Evolutionary conservation across 371 early-diverging fungal genomes (phyloP).

Genomic region (Sporodiniella umbellata): DNA sequence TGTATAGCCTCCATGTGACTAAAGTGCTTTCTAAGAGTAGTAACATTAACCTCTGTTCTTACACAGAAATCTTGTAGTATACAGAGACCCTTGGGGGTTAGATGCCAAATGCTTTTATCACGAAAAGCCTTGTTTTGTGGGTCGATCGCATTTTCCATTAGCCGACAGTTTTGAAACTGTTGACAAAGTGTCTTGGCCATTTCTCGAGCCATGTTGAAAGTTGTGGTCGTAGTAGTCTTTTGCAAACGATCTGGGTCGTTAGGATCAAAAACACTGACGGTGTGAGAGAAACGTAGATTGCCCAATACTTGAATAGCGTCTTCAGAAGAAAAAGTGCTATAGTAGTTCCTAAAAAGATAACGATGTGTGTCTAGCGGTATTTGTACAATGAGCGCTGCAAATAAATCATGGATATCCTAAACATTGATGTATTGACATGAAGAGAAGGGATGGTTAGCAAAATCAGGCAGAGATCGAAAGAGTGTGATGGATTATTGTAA

Average conservation of each 20-base stretch:
- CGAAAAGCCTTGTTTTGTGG: slow-evolving; percentile 48
- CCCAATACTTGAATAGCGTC: slow-evolving; percentile 56
- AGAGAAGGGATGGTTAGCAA: no score
- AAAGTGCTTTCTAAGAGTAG: slow-evolving; percentile 27
- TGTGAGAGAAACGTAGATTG: slow-evolving; percentile 52
- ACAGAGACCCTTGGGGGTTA: slow-evolving; percentile 60
- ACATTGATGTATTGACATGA: no score
- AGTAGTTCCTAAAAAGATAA: slow-evolving; percentile 53
- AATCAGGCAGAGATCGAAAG: no score
- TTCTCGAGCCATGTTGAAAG: slow-evolving; percentile 60
- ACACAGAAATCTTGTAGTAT: slow-evolving; percentile 53
- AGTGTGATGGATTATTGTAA: no score
- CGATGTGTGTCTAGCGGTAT: slow-evolving; percentile 54
- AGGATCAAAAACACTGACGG: slow-evolving; percentile 52
- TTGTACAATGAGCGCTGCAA: slow-evolving; percentile 60
- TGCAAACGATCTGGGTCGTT: slow-evolving; percentile 49
- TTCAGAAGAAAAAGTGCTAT: slow-evolving; percentile 60
- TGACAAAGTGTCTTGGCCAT: slow-evolving; percentile 67
- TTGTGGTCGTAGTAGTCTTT: slow-evolving; percentile 60
- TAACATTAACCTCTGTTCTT: slow-evolving; percentile 37
- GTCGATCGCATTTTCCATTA: slow-evolving; percentile 56
- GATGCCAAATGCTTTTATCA: slow-evolving; percentile 52
- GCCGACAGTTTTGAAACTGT: slow-evolving; percentile 56
- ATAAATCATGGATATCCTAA: slow-evolving; percentile 66
- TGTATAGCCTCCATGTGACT: slow-evolving; percentile 41